phyloP scores from a whole-genome alignment of 2,329 filamentous ascomycete genomes.

The Colletotrichum trifolii region DNA sequence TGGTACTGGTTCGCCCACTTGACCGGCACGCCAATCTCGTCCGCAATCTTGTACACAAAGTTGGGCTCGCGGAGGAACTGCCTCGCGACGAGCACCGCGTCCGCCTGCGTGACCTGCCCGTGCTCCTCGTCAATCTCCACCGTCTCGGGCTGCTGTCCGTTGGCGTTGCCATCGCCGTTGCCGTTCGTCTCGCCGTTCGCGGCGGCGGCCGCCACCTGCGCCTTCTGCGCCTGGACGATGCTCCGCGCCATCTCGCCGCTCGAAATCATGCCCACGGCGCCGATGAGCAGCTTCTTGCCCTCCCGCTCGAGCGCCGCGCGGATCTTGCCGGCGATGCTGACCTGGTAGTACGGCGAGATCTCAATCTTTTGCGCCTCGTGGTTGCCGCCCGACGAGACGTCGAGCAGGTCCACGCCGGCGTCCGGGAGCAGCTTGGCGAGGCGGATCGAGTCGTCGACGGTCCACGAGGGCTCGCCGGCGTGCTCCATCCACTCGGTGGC shows the following conservation, averaged over 20 bases:
- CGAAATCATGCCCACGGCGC: conserved; percentile 79
- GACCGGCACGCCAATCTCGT: conserved; percentile 77
- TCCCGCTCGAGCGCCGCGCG: conserved; percentile 70
- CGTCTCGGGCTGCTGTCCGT: conserved; percentile 20
- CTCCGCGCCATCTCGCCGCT: conserved; percentile 74
- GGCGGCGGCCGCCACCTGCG: conserved; percentile 54
- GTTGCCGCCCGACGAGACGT: conserved; percentile 83
- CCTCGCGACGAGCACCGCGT: conserved; percentile 79
- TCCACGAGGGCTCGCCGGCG: conserved; percentile 67
- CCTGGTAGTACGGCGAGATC: conserved; percentile 76
- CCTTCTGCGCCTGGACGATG: conserved; percentile 57
- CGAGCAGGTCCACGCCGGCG: conserved; percentile 83
- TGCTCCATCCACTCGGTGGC: conserved; percentile 72
- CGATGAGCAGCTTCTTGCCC: conserved; percentile 69
- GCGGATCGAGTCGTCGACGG: conserved; percentile 71
- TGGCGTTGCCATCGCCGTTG: conserved; percentile 1
- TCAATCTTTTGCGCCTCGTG: conserved; percentile 70
- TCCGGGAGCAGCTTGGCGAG: conserved; percentile 78
- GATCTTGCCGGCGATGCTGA: conserved; percentile 76
- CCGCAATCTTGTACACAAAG: conserved; percentile 78
- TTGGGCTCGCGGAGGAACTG: conserved; percentile 87
- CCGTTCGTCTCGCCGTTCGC: conserved; percentile 47
- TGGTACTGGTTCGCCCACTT: conserved; percentile 77
- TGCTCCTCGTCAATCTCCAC: conserved; percentile 54
- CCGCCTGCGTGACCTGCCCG: conserved; percentile 60